Evolutionary conservation across 805 yeast species (phyloP), one percentile per base, ranked within the genome.

Genomic region (Ascoidea rubescens): DNA sequence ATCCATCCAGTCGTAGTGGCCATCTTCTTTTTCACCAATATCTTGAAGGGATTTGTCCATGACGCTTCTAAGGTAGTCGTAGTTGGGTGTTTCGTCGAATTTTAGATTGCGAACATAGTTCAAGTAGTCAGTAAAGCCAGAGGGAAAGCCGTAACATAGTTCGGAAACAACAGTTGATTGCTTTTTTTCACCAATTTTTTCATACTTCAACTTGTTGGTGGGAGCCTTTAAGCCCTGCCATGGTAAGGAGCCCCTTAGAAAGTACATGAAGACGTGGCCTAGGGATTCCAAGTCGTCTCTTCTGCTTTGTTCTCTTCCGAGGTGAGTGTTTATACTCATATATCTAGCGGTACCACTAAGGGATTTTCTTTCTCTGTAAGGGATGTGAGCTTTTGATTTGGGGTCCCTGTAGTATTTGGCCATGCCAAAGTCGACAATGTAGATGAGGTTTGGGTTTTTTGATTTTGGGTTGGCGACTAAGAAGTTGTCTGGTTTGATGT

Each of bases 181-280:
- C 65, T 86, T 86, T 60, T 84, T 84, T 57, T 84, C 84, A 32
- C 93, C 93, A 64, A 86, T 86, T 63, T 84, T 85, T 65, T 86
- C 93, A 63, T 85, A 85, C 64, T 85, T 85, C 57, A 80, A 76
- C 64, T 86, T 85, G 64, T 85, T 85, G n/a, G 87, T 84, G 54
- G 88, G 88, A 1, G 91, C 93, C 66, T 84, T 85, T 55, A 85
- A 69, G n/a, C 95, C 95, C 68, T 85, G 95, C 95, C 95, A 85
- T 48, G 95, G 95, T 62, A 85, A 72, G 56, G 80, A 83, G 32
- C 95, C 93, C 62, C 86, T 75, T 52, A 84, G 66, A 60, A 85
- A 85, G 65, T 85, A 85, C 63, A 85, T 78, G 62, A 85, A 85
- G 0, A 85, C 93, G 67, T 85, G 93, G 16, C 91, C 93, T 59